phyloP scores from a whole-genome alignment of 345 rosid genomes.

The Syzygium grande region DNA sequence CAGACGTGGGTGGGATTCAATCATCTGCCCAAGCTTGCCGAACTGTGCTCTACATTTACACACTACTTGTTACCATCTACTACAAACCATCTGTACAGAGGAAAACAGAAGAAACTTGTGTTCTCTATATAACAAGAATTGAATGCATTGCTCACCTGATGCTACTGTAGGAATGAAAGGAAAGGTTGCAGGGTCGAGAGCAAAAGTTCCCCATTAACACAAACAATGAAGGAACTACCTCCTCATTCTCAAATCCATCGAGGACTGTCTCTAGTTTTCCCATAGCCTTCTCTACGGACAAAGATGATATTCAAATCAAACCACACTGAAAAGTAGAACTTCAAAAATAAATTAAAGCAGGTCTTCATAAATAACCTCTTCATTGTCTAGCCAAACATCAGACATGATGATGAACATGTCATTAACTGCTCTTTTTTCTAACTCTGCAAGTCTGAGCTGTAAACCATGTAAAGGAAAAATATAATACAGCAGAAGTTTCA shows the following conservation, averaged over 20 bases:
- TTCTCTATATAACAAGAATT: not conserved
- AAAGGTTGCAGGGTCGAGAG: slow-evolving; percentile 72
- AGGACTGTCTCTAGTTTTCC: slow-evolving; percentile 70
- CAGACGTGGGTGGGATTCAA: slow-evolving; percentile 66
- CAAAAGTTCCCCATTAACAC: slow-evolving; percentile 95
- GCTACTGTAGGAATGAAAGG: slow-evolving; percentile 65
- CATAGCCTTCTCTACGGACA: slow-evolving; percentile 63
- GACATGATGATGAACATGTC: slow-evolving; percentile 89
- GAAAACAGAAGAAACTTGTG: not conserved
- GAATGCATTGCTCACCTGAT: slow-evolving; percentile 47
- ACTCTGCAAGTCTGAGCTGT: slow-evolving; percentile 56
- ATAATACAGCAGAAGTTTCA: not conserved
- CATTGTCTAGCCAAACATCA: slow-evolving; percentile 85
- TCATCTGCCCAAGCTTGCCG: slow-evolving; percentile 74
- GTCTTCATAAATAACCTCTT: slow-evolving; percentile 46
- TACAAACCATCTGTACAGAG: not conserved
- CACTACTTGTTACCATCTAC: not conserved
- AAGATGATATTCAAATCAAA: slow-evolving; percentile 23
- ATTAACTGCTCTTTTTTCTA: slow-evolving; percentile 60
- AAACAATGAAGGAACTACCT: slow-evolving; percentile 83
- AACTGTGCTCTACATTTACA: slow-evolving; percentile 49
- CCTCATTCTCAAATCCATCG: slow-evolving; percentile 67
- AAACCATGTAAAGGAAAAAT: slow-evolving; percentile 19
- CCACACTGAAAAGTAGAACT: slow-evolving; percentile 7
- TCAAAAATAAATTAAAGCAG: not conserved